phyloP scores from a whole-genome alignment of 2,329 filamentous ascomycete species.

The Fusarium compactum region DNA sequence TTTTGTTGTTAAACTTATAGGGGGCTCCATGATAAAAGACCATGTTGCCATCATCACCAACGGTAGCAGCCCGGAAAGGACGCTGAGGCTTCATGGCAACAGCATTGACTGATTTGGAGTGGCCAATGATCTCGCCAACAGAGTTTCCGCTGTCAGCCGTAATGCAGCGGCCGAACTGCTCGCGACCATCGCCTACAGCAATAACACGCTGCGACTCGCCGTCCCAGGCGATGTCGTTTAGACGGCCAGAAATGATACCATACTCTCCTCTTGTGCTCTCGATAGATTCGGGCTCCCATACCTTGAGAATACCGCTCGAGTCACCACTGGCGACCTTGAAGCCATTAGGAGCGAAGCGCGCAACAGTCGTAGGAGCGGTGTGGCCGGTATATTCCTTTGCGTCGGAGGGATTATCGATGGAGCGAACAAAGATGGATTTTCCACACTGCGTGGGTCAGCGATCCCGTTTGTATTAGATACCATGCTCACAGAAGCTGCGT shows the following conservation, averaged over 20 bases:
- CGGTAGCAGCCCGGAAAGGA: slow-evolving; percentile 91
- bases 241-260: slow-evolving; percentile 90
- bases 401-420: slow-evolving; percentile 87
- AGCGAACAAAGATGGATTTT: slow-evolving; percentile 96
- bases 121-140: slow-evolving; percentile 92
- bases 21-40: slow-evolving; percentile 95
- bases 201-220: slow-evolving; percentile 97
- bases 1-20: slow-evolving; percentile 94
- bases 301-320: slow-evolving; percentile 82
- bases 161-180: slow-evolving; percentile 93
- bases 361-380: slow-evolving; percentile 88
- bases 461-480: slow-evolving; percentile 1
- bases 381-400: slow-evolving; percentile 94
- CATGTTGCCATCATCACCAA: slow-evolving; percentile 87
- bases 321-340: slow-evolving; percentile 97
- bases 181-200: slow-evolving; percentile 93
- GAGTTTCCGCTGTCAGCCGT: slow-evolving; percentile 96
- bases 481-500: slow-evolving; percentile 24
- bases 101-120: slow-evolving; percentile 90
- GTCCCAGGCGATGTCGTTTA: slow-evolving; percentile 98
- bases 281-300: slow-evolving; percentile 93
- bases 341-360: slow-evolving; percentile 91
- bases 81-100: slow-evolving; percentile 91
- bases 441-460: slow-evolving; percentile 72
- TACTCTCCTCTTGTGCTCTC: slow-evolving; percentile 92